Evolutionary conservation across 73 alveolate genomes (phyloP).

Genomic region (Strombidium stylifer): DNA sequence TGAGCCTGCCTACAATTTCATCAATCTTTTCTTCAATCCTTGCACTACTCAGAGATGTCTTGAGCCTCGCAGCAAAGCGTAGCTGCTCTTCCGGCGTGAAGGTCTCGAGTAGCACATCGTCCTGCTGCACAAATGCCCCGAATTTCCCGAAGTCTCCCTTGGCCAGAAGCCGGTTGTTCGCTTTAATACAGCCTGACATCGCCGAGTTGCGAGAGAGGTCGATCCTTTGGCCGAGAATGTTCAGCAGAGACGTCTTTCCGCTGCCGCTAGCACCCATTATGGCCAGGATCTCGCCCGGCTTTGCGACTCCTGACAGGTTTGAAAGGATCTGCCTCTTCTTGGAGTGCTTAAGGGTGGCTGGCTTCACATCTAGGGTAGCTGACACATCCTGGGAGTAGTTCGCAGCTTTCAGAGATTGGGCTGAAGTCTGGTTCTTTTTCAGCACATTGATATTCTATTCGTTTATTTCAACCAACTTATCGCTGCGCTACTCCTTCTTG

Average conservation of each 20-base stretch:
- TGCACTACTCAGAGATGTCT: slow-evolving; percentile 20
- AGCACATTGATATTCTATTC: no score
- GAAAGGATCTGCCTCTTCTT: slow-evolving; percentile 8
- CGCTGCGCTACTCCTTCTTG: no score
- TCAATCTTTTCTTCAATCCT: slow-evolving; percentile 7
- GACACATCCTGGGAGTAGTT: no score
- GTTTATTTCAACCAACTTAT: no score
- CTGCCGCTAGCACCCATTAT: slow-evolving; percentile 66
- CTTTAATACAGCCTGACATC: slow-evolving; percentile 30
- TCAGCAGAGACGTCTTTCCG: slow-evolving; percentile 61
- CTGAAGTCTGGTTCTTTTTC: no score
- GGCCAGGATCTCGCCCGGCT: slow-evolving; percentile 44
- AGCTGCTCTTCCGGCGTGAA: slow-evolving; percentile 54
- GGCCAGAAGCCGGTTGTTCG: slow-evolving; percentile 27
- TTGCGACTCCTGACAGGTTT: slow-evolving; percentile 35
- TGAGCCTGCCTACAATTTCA: slow-evolving; percentile 15
- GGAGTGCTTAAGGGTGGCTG: no score
- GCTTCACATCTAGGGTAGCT: no score
- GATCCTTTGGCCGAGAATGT: slow-evolving; percentile 44
- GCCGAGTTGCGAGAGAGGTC: slow-evolving; percentile 23
- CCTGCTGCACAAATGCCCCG: slow-evolving; percentile 59
- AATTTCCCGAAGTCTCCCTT: slow-evolving; percentile 34
- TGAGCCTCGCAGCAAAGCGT: slow-evolving; percentile 47
- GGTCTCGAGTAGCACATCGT: slow-evolving; percentile 46
- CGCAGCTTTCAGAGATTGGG: no score